Conservation (phyloP, 1,139 yeast genomes). For the Diutina neorugosa region DNA sequence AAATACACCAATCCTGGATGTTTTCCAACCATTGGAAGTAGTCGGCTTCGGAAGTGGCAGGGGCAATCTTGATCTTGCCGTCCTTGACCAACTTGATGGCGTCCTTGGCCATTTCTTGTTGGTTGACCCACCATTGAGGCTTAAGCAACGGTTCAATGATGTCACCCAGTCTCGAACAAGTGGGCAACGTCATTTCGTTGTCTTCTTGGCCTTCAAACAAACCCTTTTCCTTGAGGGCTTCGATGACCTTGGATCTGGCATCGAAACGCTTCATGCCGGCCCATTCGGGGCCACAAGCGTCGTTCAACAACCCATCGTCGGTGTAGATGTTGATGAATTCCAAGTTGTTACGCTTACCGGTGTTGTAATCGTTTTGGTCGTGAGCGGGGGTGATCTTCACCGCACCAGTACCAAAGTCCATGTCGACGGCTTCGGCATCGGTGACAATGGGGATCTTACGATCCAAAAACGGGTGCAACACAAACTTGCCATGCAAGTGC, state of each 20-base stretch:
- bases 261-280: conserved; percentile 86
- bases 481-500: conserved; percentile 90
- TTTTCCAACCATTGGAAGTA: conserved; percentile 93
- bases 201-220: conserved; percentile 76
- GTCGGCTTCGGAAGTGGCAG: conserved; percentile 85
- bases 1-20: conserved; percentile 98
- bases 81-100: conserved; percentile 79
- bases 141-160: conserved; percentile 90
- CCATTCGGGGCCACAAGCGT: conserved; percentile 83
- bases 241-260: conserved; percentile 81
- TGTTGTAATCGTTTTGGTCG: conserved; percentile 90
- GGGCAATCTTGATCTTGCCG: conserved; percentile 73
- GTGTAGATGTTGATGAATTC: conserved; percentile 85
- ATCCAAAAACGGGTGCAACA: conserved; percentile 80
- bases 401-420: conserved; percentile 99
- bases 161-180: conserved; percentile 94
- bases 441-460: conserved; percentile 79
- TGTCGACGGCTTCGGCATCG: conserved; percentile 90
- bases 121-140: conserved; percentile 99
- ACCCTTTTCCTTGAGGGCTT: conserved; percentile 61
- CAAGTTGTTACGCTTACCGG: conserved; percentile 88
- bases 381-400: conserved; percentile 98
- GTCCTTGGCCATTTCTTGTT: conserved; percentile 76
- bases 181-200: conserved; percentile 91
- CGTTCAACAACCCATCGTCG: conserved; percentile 85